Conservation (phyloP, 163 green algal genomes). For the Chlorella variabilis region DNA sequence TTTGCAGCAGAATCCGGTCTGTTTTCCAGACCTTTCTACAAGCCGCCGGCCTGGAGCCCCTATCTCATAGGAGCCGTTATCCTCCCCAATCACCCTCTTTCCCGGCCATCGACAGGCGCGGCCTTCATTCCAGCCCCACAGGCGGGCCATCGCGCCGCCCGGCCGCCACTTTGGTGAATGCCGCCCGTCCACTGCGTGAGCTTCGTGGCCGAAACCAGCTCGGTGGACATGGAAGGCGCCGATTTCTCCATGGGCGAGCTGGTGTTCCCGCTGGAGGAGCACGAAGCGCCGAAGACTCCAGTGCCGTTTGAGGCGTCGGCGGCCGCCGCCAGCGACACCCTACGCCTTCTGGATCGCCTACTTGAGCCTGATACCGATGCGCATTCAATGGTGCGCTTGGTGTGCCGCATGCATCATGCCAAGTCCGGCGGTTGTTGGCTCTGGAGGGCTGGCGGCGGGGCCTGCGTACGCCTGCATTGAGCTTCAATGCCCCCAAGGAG, state of each 20-base stretch:
- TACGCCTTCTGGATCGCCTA: not conserved
- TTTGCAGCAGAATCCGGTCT: too few relatives aligned
- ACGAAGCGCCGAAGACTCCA: not conserved
- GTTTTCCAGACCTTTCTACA: too few relatives aligned
- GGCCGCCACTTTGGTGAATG: too few relatives aligned
- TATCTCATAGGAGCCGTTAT: too few relatives aligned
- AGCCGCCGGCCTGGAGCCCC: too few relatives aligned
- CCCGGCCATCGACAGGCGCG: too few relatives aligned
- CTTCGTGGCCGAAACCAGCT: not conserved
- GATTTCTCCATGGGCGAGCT: not conserved
- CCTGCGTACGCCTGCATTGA: not conserved
- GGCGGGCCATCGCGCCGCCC: too few relatives aligned
- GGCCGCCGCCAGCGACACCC: not conserved
- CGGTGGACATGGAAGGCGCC: not conserved
- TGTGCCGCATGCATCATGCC: slow-evolving; percentile 3
- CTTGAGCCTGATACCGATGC: slow-evolving; percentile 16
- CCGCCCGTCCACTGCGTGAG: not conserved
- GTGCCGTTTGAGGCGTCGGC: not conserved
- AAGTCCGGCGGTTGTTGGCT: too few relatives aligned
- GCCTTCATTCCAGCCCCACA: too few relatives aligned
- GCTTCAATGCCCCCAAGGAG: too few relatives aligned
- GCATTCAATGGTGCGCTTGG: not conserved
- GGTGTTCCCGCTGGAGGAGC: slow-evolving; percentile 12
- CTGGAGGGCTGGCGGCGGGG: too few relatives aligned
- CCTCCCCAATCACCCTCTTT: too few relatives aligned